phyloP scores from a whole-genome alignment of 768 basidiomycete species.

The Rhizopogon roseolus region DNA sequence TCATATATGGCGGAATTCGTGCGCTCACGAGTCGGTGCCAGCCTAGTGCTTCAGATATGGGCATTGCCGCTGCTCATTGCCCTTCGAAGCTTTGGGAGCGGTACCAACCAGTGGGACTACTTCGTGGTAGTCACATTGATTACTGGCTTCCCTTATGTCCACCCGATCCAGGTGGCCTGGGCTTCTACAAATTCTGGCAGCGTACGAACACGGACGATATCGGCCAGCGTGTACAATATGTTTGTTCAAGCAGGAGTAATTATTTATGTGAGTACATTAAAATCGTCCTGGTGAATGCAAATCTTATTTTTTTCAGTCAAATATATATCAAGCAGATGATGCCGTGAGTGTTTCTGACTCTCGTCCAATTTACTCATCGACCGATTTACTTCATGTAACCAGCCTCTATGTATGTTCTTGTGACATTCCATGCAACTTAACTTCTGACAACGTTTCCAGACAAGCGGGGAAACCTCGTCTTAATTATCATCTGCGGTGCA shows the following conservation, averaged over 20 bases:
- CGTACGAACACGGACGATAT: constrained; percentile 47
- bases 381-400: neutral
- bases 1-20: constrained; percentile 51
- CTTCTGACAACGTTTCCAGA: constrained; percentile 27
- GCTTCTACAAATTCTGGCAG: constrained; percentile 56
- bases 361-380: neutral
- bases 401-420: constrained; percentile 20
- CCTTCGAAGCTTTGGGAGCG: constrained; percentile 43
- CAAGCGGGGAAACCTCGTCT: constrained; percentile 51
- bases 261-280: constrained; percentile 33
- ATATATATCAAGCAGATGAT: constrained; percentile 53
- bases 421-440: too few species aligned
- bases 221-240: constrained; percentile 36
- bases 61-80: constrained; percentile 56
- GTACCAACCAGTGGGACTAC: constrained; percentile 53
- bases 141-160: constrained; percentile 45
- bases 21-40: constrained; percentile 50
- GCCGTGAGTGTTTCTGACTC: constrained; percentile 24
- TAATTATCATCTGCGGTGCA: constrained; percentile 50
- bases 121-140: constrained; percentile 49
- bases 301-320: constrained; percentile 30
- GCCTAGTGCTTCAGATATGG: constrained; percentile 56
- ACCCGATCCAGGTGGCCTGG: constrained; percentile 48
- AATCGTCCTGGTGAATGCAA: neutral
- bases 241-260: constrained; percentile 30